Evolutionary conservation across 805 yeast species (phyloP).

Genomic region (Cyberlindnera maritima): DNA sequence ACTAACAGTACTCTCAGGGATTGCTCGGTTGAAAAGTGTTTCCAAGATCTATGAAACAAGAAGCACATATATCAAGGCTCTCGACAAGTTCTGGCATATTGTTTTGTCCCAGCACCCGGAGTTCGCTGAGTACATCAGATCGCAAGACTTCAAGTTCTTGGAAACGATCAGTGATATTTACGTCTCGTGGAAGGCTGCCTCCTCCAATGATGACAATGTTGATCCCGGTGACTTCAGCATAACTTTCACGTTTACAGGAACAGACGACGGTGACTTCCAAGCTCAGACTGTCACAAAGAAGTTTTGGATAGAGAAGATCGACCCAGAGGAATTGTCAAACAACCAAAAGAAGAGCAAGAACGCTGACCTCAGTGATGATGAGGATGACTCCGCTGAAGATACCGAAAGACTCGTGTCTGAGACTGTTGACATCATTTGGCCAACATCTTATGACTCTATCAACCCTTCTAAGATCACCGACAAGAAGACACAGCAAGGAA

Average conservation of each 20-base stretch:
- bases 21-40: slow-evolving; percentile 49
- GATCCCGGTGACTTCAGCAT: slow-evolving; percentile 58
- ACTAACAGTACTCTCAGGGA: slow-evolving; percentile 29
- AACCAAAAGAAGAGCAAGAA: slow-evolving; percentile 18
- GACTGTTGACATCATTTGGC: slow-evolving; percentile 65
- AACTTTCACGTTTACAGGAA: slow-evolving; percentile 52
- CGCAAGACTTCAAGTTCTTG: slow-evolving; percentile 73
- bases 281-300: slow-evolving; percentile 58
- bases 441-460: slow-evolving; percentile 51
- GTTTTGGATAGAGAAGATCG: slow-evolving; percentile 42
- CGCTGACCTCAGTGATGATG: slow-evolving; percentile 23
- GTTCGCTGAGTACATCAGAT: slow-evolving; percentile 73
- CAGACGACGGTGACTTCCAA: slow-evolving; percentile 42
- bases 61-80: slow-evolving; percentile 44
- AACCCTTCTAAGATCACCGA: slow-evolving; percentile 52
- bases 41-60: slow-evolving; percentile 58
- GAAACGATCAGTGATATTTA: slow-evolving; percentile 64
- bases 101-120: slow-evolving; percentile 83
- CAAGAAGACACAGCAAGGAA: slow-evolving; percentile 49
- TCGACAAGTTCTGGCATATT: slow-evolving; percentile 85
- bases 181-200: slow-evolving; percentile 47
- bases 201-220: slow-evolving; percentile 28
- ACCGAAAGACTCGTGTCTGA: slow-evolving; percentile 55
- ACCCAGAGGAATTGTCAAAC: slow-evolving; percentile 15
- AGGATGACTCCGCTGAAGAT: slow-evolving; percentile 40